These are phyloP conservation scores for Russula abietina DNA, from an alignment of 768 basidiomycete genomes.

Conservation along the genomic window DNA sequence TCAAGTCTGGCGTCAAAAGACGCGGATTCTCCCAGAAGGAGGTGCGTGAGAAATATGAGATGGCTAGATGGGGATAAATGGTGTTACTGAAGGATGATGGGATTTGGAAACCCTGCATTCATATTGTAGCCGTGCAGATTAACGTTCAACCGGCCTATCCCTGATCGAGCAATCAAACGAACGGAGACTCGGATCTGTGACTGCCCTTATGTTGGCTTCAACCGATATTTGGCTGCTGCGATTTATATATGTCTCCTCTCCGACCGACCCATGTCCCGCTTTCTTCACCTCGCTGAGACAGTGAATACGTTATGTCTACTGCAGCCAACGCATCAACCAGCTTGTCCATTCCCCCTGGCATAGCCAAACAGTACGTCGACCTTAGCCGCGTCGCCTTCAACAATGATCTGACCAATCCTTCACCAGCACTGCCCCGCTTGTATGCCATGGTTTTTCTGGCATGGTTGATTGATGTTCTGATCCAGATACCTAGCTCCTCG, in stretches of 20 bases:
- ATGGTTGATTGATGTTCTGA: background rate
- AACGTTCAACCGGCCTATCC: too few species aligned
- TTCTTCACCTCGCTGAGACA: background rate
- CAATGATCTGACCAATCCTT: background rate
- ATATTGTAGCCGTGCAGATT: too few species aligned
- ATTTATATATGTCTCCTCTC: background rate
- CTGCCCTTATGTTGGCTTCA: background rate
- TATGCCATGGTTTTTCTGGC: background rate
- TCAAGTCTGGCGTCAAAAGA: too few species aligned
- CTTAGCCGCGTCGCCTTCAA: too few species aligned
- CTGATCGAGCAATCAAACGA: too few species aligned
- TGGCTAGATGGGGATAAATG: too few species aligned
- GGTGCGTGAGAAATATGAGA: too few species aligned
- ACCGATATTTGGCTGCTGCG: background rate
- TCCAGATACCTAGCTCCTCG: conserved; percentile 2
- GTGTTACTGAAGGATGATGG: too few species aligned
- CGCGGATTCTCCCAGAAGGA: too few species aligned
- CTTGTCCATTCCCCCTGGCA: background rate
- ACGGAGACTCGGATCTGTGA: too few species aligned
- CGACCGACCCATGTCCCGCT: too few species aligned
- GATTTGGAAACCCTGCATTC: too few species aligned
- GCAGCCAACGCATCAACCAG: background rate
- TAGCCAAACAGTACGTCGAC: background rate
- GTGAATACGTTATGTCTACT: background rate
- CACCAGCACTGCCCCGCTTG: conserved; percentile 10